Evolutionary conservation across 2,329 filamentous ascomycete genomes (phyloP), one percentile per base, ranked within the genome.

Genomic region (Botrytis tulipae): DNA sequence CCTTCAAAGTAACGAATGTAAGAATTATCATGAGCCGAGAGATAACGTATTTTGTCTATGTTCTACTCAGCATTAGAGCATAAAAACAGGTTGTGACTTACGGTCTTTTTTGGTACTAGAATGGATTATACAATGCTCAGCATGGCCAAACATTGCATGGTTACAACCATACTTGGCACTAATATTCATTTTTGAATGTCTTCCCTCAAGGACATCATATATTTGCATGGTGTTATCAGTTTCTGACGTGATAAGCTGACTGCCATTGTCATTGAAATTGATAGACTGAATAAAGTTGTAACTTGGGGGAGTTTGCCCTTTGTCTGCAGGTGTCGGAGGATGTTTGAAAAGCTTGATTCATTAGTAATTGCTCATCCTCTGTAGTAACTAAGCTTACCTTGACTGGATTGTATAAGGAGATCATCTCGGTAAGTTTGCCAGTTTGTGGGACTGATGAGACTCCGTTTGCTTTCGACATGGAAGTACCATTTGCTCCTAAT

Each of bases 131-230:
- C 93, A 95, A n/a, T 77, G 77, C 44, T 91, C 91, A 75, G 95
- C 93, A 81, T 98, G 96, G 1, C 95, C 97, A 82, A 98, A 99
- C 78, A 93, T 92, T 54, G 96, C 96, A 73, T 98, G 88, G 81
- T 97, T 96, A 29, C 94, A 94, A 74, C 96, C 96, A 80, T 99
- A 99, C 82, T 99, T 99, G 81, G 98, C 97, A 84, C 93, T 97
- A 70, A 97, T 90, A 65, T 98, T 87, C 74, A 91, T 92, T 84
- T 98, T 98, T 65, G 94, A 93, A 78, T 94, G 91, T 75, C 93
- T 92, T 7, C 96, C 96, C 77, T 97, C 94, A 79, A 92, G 93
- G 76, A 97, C 92, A 79, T 96, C 97, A 85, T 97, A 99, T 46
- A 99, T 91, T 80, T 98, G 95, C 76, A 99, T 93, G 5, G 93